Evolutionary conservation across 768 basidiomycete species (phyloP).

Genomic region (Fomitopsis serialis): DNA sequence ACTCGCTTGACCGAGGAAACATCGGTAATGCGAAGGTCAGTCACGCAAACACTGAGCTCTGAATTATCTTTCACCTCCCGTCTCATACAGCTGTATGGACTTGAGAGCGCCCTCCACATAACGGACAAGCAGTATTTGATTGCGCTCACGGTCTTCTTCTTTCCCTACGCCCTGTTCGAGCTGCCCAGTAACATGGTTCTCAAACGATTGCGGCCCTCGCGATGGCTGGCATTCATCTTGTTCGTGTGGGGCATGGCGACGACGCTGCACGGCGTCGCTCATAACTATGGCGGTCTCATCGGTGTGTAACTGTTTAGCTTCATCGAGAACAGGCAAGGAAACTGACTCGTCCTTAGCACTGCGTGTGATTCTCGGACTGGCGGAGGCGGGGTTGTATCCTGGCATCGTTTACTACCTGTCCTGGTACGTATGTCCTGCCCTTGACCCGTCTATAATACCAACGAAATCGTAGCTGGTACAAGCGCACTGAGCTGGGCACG

Average conservation of each 20-base stretch:
- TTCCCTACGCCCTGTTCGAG: slow-evolving; percentile 69
- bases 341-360: slow-evolving; percentile 32
- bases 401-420: slow-evolving; percentile 59
- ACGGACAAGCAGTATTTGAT: slow-evolving; percentile 62
- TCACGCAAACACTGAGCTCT: not conserved
- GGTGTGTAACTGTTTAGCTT: slow-evolving; percentile 31
- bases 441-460: not conserved
- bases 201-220: slow-evolving; percentile 54
- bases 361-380: slow-evolving; percentile 53
- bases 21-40: slow-evolving; percentile 71
- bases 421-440: slow-evolving; percentile 29
- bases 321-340: not conserved
- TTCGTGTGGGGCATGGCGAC: slow-evolving; percentile 36
- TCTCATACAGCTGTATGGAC: slow-evolving; percentile 44
- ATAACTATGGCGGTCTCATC: slow-evolving; percentile 56
- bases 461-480: slow-evolving; percentile 61
- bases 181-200: slow-evolving; percentile 60
- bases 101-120: slow-evolving; percentile 52
- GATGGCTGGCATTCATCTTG: slow-evolving; percentile 51
- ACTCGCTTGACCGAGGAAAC: slow-evolving; percentile 57
- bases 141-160: slow-evolving; percentile 66
- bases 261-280: slow-evolving; percentile 60
- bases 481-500: slow-evolving; percentile 66
- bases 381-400: slow-evolving; percentile 48
- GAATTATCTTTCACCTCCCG: not conserved